A percentile compares a stretch with the other conserved stretches of the same genome.
Conservation (phyloP, 345 rosid species). For the Eucalyptus cloeziana region DNA sequence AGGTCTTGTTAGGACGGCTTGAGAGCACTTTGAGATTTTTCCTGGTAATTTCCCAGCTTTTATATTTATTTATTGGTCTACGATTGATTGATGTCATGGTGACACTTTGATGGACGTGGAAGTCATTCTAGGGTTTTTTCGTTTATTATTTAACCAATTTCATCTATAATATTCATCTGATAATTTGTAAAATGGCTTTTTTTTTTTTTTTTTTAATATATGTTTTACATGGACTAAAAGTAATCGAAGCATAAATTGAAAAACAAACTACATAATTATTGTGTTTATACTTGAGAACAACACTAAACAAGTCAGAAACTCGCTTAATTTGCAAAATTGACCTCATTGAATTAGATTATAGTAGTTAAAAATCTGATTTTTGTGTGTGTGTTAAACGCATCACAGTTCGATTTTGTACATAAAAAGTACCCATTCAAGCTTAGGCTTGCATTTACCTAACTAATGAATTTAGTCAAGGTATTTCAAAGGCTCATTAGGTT, state of each 20-base stretch:
- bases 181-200: background rate
- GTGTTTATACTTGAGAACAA: background rate
- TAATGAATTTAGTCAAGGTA: background rate
- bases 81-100: background rate
- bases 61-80: background rate
- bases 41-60: background rate
- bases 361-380: background rate
- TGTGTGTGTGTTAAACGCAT: accelerated
- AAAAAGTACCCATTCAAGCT: background rate
- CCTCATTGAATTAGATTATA: background rate
- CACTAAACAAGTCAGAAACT: background rate
- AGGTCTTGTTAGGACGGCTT: background rate
- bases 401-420: background rate
- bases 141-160: background rate
- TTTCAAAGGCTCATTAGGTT: background rate
- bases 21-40: background rate
- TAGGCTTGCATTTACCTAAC: background rate
- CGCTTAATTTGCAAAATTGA: background rate
- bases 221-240: background rate
- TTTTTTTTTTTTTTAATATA: background rate
- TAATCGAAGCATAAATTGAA: background rate
- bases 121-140: background rate
- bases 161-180: background rate
- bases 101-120: background rate
- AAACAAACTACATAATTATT: background rate